Evolutionary conservation across 257 asterid species (phyloP).

Genomic region (Gentiana straminea): DNA sequence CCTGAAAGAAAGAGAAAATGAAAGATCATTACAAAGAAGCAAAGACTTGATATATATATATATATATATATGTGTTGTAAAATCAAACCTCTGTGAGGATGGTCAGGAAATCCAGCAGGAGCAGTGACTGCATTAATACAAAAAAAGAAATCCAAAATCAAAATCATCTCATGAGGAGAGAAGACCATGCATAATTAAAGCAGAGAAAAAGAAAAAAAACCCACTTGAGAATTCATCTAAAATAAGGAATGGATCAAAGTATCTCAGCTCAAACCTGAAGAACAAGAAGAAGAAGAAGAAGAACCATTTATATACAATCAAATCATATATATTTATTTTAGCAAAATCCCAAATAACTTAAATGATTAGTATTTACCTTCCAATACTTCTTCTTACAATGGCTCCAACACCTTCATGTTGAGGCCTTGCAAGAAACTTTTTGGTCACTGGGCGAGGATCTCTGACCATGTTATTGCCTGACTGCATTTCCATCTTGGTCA

Average conservation of each 20-base stretch:
- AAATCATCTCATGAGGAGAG: conserved; percentile 6
- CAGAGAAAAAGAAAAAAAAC: neutral
- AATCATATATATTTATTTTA: neutral
- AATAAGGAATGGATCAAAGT: conserved; percentile 78
- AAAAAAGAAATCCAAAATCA: neutral
- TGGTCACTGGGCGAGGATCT: conserved; percentile 52
- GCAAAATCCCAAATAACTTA: neutral
- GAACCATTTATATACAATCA: neutral
- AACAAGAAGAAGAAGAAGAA: no score
- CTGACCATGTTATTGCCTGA: neutral
- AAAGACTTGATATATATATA: neutral
- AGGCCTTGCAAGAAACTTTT: conserved; percentile 68
- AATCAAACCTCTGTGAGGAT: conserved; percentile 85
- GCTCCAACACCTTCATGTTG: conserved; percentile 91
- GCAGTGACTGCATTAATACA: conserved; percentile 50
- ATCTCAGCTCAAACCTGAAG: conserved; percentile 62
- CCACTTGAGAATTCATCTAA: conserved; percentile 86
- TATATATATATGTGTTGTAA: neutral
- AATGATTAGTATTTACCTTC: conserved; percentile 35
- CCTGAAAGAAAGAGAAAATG: conserved; percentile 30
- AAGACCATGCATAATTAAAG: neutral
- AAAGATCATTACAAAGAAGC: neutral
- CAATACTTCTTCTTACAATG: conserved; percentile 82
- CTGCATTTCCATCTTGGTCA: no score
- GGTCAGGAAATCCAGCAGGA: conserved; percentile 98